A percentile compares a stretch with the other conserved stretches of the same genome.
These are phyloP conservation scores for Boletus hoseneyae DNA, from an alignment of 1,284 basidiomycete genomes.

Conservation along the genomic window DNA sequence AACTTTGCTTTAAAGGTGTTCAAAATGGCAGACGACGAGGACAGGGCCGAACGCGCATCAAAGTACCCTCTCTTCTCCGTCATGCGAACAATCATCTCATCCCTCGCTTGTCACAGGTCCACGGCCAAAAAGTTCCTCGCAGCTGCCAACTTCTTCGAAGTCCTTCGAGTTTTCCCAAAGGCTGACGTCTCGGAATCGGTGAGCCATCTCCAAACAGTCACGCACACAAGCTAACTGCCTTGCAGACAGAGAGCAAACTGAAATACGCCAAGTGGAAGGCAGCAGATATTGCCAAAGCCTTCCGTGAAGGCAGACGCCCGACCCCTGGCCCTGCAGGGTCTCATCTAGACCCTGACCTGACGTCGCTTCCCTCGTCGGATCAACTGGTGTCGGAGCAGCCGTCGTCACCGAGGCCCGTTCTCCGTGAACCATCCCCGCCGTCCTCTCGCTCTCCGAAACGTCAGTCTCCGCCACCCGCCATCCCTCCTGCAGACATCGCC, in stretches of 20 bases:
- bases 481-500: slow-evolving; percentile 30
- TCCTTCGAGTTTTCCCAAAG: slow-evolving; percentile 74
- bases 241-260: slow-evolving; percentile 72
- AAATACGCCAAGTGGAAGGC: slow-evolving; percentile 94
- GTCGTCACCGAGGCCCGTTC: slow-evolving; percentile 22
- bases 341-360: slow-evolving; percentile 34
- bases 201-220: slow-evolving; percentile 17
- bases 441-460: slow-evolving; percentile 23
- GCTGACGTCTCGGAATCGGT: slow-evolving; percentile 49
- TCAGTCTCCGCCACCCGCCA: slow-evolving; percentile 29
- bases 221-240: neutral
- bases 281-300: slow-evolving; percentile 82
- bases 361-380: slow-evolving; percentile 18
- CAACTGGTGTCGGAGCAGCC: slow-evolving; percentile 15
- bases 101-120: slow-evolving; percentile 41
- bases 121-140: slow-evolving; percentile 89
- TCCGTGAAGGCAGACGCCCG: slow-evolving; percentile 81
- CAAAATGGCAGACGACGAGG: slow-evolving; percentile 86
- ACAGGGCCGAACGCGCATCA: slow-evolving; percentile 72
- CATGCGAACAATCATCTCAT: slow-evolving; percentile 5
- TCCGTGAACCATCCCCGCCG: slow-evolving; percentile 22
- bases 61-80: slow-evolving; percentile 43
- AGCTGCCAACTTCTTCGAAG: slow-evolving; percentile 83
- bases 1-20: slow-evolving; percentile 94
- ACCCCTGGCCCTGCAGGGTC: slow-evolving; percentile 58